phyloP scores from a whole-genome alignment of 2,329 filamentous ascomycete species.

The Hypoxylon sp. region DNA sequence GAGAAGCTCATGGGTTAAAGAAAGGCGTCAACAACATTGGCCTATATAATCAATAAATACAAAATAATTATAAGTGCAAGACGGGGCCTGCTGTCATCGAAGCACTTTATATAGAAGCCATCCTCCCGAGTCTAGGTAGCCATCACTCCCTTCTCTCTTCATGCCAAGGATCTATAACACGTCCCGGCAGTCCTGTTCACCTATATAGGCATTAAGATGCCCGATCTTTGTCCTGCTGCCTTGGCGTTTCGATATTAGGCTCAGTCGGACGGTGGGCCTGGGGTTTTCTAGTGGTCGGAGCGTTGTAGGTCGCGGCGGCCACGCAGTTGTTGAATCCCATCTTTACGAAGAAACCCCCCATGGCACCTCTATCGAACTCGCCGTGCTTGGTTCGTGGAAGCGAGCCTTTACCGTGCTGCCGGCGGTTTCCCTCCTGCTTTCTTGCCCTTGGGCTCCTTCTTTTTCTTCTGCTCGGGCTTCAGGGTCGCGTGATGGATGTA shows the following conservation, averaged over 20 bases:
- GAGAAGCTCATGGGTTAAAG: conserved; percentile 1
- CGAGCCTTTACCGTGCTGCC: conserved; percentile 37
- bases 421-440: conserved; percentile 46
- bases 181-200: background rate
- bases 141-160: background rate
- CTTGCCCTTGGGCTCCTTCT: conserved; percentile 56
- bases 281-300: background rate
- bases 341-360: background rate
- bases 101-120: conserved; percentile 29
- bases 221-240: background rate
- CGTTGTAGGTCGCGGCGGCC: background rate
- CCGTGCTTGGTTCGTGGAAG: background rate
- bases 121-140: background rate
- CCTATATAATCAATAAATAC: conserved; percentile 24
- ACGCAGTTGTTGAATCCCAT: background rate
- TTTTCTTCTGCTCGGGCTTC: conserved; percentile 67
- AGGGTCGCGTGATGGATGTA: conserved; percentile 67
- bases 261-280: background rate
- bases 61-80: conserved; percentile 37
- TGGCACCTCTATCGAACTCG: background rate
- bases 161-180: background rate
- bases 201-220: background rate
- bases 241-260: background rate
- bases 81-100: conserved; percentile 37
- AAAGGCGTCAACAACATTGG: conserved; percentile 20